phyloP scores from a whole-genome alignment of 1,284 basidiomycete species.

The Moniliella sp. region DNA sequence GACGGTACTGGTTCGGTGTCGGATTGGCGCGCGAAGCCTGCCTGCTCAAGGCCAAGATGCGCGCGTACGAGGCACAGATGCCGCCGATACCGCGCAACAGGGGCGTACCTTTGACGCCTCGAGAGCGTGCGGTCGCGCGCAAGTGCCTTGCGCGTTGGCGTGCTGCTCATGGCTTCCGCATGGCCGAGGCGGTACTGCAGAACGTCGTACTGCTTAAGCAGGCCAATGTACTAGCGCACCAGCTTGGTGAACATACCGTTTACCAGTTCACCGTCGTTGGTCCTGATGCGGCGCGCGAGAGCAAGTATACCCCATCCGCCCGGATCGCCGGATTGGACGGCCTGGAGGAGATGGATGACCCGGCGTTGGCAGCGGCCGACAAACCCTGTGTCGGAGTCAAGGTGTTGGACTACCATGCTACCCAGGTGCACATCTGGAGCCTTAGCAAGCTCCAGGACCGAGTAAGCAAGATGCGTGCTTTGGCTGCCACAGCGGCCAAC shows the following conservation, averaged over 20 bases:
- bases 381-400: constrained; percentile 64
- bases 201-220: constrained; percentile 74
- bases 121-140: constrained; percentile 31
- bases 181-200: constrained; percentile 69
- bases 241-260: constrained; percentile 55
- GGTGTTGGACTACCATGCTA: constrained; percentile 42
- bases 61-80: constrained; percentile 22
- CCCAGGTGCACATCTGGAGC: constrained; percentile 46
- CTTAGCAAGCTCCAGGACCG: constrained; percentile 55
- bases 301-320: too few species aligned
- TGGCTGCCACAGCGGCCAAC: constrained; percentile 38
- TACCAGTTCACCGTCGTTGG: constrained; percentile 81
- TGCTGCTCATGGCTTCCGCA: constrained; percentile 38
- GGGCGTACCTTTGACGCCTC: too few species aligned
- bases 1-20: too few species aligned
- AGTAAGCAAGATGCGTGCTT: constrained; percentile 73
- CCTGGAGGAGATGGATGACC: constrained; percentile 49
- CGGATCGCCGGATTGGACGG: constrained; percentile 60
- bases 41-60: constrained; percentile 13
- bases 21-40: constrained; percentile 11
- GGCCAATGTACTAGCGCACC: constrained; percentile 45
- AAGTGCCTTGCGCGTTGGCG: constrained; percentile 66
- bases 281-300: too few species aligned
- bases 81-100: constrained; percentile 7
- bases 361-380: constrained; percentile 9